Percentiles rank a stretch among this genome's conserved stretches.
These are phyloP conservation scores for Aspergillus cristatus DNA, from an alignment of 495 filamentous ascomycete genomes.

Conservation along the genomic window DNA sequence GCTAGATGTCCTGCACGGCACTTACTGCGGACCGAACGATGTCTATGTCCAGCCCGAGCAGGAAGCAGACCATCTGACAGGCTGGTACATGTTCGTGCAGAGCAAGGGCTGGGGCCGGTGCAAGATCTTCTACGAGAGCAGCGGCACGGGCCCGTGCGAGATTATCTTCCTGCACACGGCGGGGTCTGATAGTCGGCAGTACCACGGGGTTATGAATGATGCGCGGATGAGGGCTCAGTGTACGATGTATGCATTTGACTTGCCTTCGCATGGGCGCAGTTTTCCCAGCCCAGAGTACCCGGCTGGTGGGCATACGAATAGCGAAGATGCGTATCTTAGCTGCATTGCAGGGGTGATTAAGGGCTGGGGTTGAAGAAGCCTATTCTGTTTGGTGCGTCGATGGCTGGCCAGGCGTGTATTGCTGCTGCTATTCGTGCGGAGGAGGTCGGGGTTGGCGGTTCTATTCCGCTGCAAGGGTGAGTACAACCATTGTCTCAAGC, in stretches of 20 bases:
- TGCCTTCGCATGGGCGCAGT: neutral
- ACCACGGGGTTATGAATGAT: neutral
- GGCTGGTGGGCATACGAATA: neutral
- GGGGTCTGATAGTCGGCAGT: neutral
- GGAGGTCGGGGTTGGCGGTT: slow-evolving; percentile 29
- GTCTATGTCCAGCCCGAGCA: neutral
- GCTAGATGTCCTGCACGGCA: neutral
- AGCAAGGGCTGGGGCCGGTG: neutral
- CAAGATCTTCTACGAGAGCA: neutral
- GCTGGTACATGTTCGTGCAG: neutral
- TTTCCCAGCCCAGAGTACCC: neutral
- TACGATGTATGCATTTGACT: neutral
- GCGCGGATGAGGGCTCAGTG: neutral
- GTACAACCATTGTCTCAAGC: neutral
- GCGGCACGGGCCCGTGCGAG: neutral
- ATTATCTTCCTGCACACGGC: neutral
- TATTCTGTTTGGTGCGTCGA: slow-evolving; percentile 32
- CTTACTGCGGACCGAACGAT: neutral
- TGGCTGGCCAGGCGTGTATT: slow-evolving; percentile 35
- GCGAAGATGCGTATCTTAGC: neutral
- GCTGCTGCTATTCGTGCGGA: slow-evolving; percentile 25
- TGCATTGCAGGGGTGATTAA: slow-evolving; percentile 11
- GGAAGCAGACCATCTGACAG: neutral
- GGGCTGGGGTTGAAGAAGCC: slow-evolving; percentile 23
- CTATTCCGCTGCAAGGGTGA: slow-evolving; percentile 27